Conservation (phyloP, 495 filamentous ascomycete genomes). For the Astrothelium subdiscretum region DNA sequence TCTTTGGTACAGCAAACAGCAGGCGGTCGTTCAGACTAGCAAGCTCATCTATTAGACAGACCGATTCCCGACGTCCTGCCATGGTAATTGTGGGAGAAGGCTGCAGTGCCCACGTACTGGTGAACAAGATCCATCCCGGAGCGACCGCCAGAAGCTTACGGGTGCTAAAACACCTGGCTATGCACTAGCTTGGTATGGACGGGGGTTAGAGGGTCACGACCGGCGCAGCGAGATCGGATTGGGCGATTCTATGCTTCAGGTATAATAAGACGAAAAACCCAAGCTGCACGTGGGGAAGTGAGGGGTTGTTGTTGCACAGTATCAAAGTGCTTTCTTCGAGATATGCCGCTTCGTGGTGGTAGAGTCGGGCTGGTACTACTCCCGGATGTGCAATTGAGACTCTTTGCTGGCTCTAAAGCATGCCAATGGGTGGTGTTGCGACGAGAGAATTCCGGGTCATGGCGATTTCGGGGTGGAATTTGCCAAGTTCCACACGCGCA, state of each 20-base stretch:
- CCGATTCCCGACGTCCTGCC: neutral
- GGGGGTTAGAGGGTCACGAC: neutral
- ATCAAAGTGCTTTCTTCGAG: neutral
- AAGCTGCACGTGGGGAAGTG: neutral
- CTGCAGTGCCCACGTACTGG: neutral
- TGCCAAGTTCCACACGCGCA: no score
- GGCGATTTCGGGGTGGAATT: no score
- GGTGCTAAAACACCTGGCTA: neutral
- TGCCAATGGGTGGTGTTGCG: neutral
- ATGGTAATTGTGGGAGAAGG: neutral
- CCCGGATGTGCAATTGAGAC: neutral
- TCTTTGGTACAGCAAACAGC: conserved; percentile 95
- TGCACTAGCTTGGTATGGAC: neutral
- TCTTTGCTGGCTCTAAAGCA: neutral
- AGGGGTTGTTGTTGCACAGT: neutral
- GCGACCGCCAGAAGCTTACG: neutral
- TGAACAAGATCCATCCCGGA: neutral
- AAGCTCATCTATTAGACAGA: conserved; percentile 3
- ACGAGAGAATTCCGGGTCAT: no score
- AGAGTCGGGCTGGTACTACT: neutral
- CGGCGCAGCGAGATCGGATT: neutral
- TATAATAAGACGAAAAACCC: neutral
- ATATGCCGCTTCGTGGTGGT: neutral
- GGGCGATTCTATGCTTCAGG: neutral
- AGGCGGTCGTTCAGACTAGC: conserved; percentile 79